Conservation (phyloP, 1,284 basidiomycete genomes). For the Fomitopsis pinicola region DNA sequence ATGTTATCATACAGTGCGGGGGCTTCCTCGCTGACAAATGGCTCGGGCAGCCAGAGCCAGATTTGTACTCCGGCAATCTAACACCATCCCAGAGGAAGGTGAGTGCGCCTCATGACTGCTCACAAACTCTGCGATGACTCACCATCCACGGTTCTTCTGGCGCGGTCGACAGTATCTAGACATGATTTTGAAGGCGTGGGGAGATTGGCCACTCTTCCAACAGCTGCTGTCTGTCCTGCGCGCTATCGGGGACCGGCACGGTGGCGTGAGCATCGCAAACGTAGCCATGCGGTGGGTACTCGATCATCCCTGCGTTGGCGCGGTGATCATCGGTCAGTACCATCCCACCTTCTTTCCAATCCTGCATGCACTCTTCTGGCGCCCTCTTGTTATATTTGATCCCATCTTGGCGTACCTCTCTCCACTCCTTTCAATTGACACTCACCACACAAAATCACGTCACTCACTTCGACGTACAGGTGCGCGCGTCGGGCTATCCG, state of each 20-base stretch:
- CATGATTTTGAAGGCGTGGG: conserved; percentile 76
- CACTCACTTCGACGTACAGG: conserved; percentile 36
- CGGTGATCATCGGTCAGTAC: conserved; percentile 68
- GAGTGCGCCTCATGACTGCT: background rate
- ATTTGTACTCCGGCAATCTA: conserved; percentile 55
- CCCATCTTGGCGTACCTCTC: background rate
- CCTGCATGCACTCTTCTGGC: background rate
- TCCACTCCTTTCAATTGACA: background rate
- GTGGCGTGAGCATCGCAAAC: conserved; percentile 68
- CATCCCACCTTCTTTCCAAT: background rate
- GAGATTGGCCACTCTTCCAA: conserved; percentile 73
- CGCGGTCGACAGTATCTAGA: conserved; percentile 62
- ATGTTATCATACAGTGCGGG: conserved; percentile 52
- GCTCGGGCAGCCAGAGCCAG: conserved; percentile 64
- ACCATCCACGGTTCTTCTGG: background rate
- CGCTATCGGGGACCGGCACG: conserved; percentile 62
- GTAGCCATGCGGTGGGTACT: conserved; percentile 79
- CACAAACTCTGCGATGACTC: background rate
- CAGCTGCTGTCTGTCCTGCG: conserved; percentile 54
- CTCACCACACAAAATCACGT: background rate
- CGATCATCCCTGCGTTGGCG: conserved; percentile 73
- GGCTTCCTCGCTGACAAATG: conserved; percentile 78
- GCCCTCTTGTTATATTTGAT: background rate
- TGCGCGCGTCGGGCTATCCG: conserved; percentile 69
- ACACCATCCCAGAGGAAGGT: conserved; percentile 83